Conservation (phyloP, 495 filamentous ascomycete species). For the Trichoderma orchidacearum region DNA sequence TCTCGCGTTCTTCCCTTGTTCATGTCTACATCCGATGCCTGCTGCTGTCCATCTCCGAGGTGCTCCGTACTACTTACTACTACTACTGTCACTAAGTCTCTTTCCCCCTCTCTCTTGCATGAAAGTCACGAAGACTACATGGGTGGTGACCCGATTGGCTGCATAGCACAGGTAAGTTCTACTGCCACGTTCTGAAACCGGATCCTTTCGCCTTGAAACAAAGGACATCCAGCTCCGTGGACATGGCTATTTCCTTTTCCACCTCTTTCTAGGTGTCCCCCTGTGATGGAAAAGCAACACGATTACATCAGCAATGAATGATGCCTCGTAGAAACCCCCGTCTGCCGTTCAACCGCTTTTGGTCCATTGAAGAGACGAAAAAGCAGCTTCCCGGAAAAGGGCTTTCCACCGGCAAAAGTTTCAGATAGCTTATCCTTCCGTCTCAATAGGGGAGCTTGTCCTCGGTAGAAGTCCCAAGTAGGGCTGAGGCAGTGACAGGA, state of each 20-base stretch:
- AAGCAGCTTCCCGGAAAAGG: no score
- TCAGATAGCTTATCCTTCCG: not conserved
- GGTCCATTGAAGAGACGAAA: not conserved
- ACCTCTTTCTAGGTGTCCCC: not conserved
- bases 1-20: not conserved
- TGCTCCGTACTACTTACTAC: not conserved
- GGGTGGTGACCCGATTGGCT: not conserved
- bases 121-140: not conserved
- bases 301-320: not conserved
- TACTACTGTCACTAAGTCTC: no score
- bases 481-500: no score
- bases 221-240: not conserved
- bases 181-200: not conserved
- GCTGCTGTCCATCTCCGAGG: not conserved
- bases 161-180: not conserved
- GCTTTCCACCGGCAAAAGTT: no score
- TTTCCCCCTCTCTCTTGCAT: not conserved
- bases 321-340: not conserved
- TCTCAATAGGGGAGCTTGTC: no score
- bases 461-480: no score
- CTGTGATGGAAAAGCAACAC: not conserved
- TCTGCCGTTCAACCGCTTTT: not conserved
- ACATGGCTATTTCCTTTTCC: not conserved
- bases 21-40: not conserved
- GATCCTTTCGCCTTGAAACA: not conserved